phyloP scores from a whole-genome alignment of 2,329 filamentous ascomycete species.

The Phoma herbarum region DNA sequence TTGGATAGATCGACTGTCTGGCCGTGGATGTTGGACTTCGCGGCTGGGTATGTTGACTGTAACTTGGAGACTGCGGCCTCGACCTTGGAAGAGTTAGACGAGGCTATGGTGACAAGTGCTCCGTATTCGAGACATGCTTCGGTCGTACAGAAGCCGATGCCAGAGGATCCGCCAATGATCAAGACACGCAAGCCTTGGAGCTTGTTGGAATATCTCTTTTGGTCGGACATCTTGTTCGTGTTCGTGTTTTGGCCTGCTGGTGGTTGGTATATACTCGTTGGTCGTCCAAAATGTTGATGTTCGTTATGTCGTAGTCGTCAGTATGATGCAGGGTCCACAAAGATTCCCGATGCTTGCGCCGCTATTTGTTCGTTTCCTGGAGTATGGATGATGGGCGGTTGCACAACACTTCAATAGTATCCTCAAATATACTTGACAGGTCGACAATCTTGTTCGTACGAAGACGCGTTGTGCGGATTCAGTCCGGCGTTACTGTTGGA shows the following conservation, averaged over 20 bases:
- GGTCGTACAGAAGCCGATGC: conserved; percentile 69
- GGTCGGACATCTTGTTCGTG: conserved; percentile 43
- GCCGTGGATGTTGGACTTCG: conserved; percentile 52
- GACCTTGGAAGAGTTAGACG: conserved; percentile 63
- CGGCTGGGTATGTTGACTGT: conserved; percentile 54
- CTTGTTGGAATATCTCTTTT: conserved; percentile 59
- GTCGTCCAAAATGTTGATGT: not conserved
- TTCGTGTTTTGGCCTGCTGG: not conserved
- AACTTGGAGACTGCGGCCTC: conserved; percentile 58
- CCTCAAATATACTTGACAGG: not conserved
- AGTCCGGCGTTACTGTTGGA: conserved; percentile 4
- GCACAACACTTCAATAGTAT: not conserved
- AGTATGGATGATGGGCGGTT: conserved; percentile 60
- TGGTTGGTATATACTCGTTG: not conserved
- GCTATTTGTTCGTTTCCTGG: conserved; percentile 18
- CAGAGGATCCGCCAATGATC: conserved; percentile 69
- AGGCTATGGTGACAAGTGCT: conserved; percentile 67
- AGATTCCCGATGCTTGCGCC: not conserved
- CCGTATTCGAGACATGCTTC: conserved; percentile 65
- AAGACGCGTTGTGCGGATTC: not conserved
- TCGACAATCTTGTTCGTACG: not conserved
- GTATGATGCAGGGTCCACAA: conserved; percentile 8
- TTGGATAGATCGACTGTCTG: conserved; percentile 60
- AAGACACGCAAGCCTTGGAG: conserved; percentile 61
- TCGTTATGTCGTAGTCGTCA: conserved; percentile 5